Evolutionary conservation across 495 filamentous ascomycete genomes (phyloP).

Genomic region (Aspergillus funiculosus): DNA sequence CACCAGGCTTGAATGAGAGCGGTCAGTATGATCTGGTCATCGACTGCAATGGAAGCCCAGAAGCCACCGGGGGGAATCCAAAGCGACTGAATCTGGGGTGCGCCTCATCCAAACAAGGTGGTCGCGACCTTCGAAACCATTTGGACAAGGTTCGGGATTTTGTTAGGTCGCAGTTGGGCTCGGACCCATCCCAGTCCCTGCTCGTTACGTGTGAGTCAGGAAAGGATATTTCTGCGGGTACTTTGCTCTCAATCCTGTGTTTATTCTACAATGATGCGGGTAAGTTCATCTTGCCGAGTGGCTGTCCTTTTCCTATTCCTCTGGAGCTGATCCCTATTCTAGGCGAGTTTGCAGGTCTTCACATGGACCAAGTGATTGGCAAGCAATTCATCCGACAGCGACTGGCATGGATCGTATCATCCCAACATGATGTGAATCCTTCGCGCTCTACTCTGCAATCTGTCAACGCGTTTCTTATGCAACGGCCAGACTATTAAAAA

Average conservation of each 20-base stretch:
- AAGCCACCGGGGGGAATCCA: constrained; percentile 28
- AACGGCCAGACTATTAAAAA: constrained; percentile 36
- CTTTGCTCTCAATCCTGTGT: constrained; percentile 58
- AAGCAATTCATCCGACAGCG: constrained; percentile 73
- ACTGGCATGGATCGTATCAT: constrained; percentile 71
- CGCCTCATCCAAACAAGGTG: constrained; percentile 62
- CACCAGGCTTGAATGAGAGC: constrained; percentile 12
- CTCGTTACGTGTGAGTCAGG: constrained; percentile 58
- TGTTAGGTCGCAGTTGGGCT: constrained; percentile 31
- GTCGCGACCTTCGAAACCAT: constrained; percentile 63
- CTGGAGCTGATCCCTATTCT: constrained; percentile 15
- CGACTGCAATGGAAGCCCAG: constrained; percentile 33
- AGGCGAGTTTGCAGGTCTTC: constrained; percentile 31
- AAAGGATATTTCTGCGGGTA: constrained; percentile 59
- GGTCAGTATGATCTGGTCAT: constrained; percentile 42
- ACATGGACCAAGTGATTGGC: constrained; percentile 41
- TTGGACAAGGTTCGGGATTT: constrained; percentile 50
- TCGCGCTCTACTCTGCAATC: constrained; percentile 75
- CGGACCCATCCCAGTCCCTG: constrained; percentile 32
- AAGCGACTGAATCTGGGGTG: constrained; percentile 57
- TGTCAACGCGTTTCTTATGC: constrained; percentile 83
- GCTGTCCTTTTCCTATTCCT: neutral
- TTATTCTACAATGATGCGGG: constrained; percentile 55
- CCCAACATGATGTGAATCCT: constrained; percentile 69
- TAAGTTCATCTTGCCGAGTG: constrained; percentile 16